These are phyloP conservation scores for Ormosia emarginata DNA, from an alignment of 306 rosid species.

Conservation along the genomic window DNA sequence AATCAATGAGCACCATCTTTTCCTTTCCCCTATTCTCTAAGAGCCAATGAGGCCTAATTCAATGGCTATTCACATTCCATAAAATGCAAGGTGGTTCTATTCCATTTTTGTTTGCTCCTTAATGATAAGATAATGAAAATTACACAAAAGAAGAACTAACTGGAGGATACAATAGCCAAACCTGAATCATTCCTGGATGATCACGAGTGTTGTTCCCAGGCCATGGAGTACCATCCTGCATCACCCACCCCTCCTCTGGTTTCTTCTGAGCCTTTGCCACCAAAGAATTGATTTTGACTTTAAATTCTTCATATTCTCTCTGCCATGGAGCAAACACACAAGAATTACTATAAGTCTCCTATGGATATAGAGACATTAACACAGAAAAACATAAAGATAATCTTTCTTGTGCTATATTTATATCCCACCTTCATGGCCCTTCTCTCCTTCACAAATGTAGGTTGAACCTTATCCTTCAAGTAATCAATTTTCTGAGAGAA, in stretches of 20 bases:
- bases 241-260: constrained; percentile 77
- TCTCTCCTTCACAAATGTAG: constrained; percentile 83
- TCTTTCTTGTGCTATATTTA: neutral
- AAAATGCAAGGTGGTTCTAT: constrained; percentile 3
- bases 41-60: neutral
- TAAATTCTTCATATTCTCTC: constrained; percentile 94
- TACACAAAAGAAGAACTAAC: neutral
- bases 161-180: constrained; percentile 24
- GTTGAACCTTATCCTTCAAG: constrained; percentile 72
- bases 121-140: neutral
- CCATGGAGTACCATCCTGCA: constrained; percentile 97
- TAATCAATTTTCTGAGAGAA: constrained; percentile 76
- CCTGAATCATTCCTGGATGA: constrained; percentile 96
- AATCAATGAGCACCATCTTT: neutral
- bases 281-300: constrained; percentile 75
- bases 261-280: constrained; percentile 83
- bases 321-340: constrained; percentile 24
- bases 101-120: neutral
- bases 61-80: neutral
- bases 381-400: neutral
- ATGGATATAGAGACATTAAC: neutral
- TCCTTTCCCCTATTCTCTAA: neutral
- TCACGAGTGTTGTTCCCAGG: constrained; percentile 91
- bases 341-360: neutral
- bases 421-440: constrained; percentile 68